Evolutionary conservation across 495 filamentous ascomycete genomes (phyloP), one percentile per base, ranked within the genome.

Genomic region (Cairneyella variabilis): DNA sequence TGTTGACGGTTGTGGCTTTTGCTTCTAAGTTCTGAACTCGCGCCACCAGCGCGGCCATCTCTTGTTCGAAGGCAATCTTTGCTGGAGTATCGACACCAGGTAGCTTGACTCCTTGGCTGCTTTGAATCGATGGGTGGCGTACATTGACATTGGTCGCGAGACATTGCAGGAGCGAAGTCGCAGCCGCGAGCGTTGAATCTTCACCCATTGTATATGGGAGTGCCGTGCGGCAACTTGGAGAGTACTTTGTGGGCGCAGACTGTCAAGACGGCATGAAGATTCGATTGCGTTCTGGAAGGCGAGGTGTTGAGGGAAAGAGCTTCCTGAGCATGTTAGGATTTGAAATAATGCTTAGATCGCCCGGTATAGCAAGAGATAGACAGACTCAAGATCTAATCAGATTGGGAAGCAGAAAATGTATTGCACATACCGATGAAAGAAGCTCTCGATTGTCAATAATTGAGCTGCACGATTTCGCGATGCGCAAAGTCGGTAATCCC

Each of bases 21-120:
- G 73, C 76, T 71, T 90, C 86, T 49, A 92, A 76, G 52, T 77
- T 77, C 58, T 86, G 82, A 46, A 92, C 74, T 40, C 88, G 73
- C 51, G 79, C 72, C 45, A 82, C 75, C 51, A 92, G 75, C 48
- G 83, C 79, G 48, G 81, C 78, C 44, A 92, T 76, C 64, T 90
- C 88, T 51, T 72, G 72, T 68, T 90, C 87, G 42, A 92, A 77
- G 40, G 76, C 74, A 54, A 72, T 69, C 70, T 92, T 92, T 42
- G 83, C 78, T 49, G 76, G 61, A 55, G 70, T 83, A 30, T 76
- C 65, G 28, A 74, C 72, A 53, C 88, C 88, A n/a, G 88, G 88
- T 4, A 91, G 68, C 48, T 71, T 58, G 16, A 63, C 43, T 5
- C 23, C 27, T 25, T 53, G 46, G 27, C 40, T 40, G 39, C 39